Percentiles rank a stretch among this genome's conserved stretches.
Conservation (phyloP, 495 filamentous ascomycete species). For the Lophiotrema nucula region DNA sequence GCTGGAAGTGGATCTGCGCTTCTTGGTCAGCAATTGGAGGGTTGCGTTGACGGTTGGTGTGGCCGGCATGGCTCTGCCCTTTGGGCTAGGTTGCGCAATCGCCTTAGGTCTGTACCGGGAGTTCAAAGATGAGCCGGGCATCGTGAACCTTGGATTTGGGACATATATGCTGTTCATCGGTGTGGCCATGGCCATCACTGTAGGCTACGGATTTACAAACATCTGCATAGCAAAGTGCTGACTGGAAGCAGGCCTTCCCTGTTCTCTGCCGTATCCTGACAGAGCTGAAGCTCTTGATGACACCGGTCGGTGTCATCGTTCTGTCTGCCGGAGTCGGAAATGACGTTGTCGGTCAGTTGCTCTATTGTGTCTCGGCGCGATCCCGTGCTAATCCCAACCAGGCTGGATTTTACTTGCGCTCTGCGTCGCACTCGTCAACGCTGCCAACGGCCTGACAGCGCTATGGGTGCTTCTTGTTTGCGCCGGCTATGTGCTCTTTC, state of each 20-base stretch:
- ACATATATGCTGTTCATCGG: conserved; percentile 91
- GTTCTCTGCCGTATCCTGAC: conserved; percentile 93
- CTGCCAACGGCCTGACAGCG: conserved; percentile 76
- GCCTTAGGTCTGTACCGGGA: conserved; percentile 83
- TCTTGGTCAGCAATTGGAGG: conserved; percentile 83
- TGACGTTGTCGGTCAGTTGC: conserved; percentile 70
- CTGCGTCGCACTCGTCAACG: conserved; percentile 92
- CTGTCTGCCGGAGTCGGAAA: conserved; percentile 94
- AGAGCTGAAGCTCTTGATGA: conserved; percentile 83
- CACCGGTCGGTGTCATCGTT: conserved; percentile 84
- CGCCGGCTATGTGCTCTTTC: conserved; percentile 73
- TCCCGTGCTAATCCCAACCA: conserved; percentile 22
- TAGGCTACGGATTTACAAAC: conserved; percentile 34
- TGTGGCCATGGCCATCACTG: conserved; percentile 90
- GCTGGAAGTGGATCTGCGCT: conserved; percentile 86
- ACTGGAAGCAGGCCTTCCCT: conserved; percentile 68
- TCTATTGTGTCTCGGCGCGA: background rate
- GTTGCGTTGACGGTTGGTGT: conserved; percentile 78
- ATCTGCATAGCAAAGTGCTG: conserved; percentile 1
- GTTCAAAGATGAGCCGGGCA: conserved; percentile 65
- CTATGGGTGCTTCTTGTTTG: conserved; percentile 80
- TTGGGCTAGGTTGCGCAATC: conserved; percentile 68
- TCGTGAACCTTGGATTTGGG: conserved; percentile 68
- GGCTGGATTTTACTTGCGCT: conserved; percentile 88
- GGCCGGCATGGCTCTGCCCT: conserved; percentile 83